Conservation (phyloP, 768 basidiomycete genomes). For the Termitomyces sp. region DNA sequence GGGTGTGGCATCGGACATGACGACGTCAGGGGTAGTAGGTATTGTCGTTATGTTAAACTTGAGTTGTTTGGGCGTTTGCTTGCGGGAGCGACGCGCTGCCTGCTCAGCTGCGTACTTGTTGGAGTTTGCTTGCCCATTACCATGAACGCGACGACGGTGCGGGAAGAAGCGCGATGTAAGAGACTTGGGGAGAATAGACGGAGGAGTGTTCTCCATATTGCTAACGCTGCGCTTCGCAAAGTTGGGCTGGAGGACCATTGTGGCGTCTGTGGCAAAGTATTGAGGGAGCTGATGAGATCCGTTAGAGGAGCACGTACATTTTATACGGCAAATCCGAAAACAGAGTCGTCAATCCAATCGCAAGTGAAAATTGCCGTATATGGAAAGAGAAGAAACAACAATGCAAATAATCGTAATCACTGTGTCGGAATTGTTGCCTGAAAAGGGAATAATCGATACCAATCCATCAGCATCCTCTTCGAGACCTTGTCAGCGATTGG, state of each 20-base stretch:
- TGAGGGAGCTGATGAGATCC: neutral
- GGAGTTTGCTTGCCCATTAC: conserved; percentile 22
- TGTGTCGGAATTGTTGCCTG: neutral
- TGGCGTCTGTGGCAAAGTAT: conserved; percentile 3
- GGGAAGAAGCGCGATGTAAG: conserved; percentile 18
- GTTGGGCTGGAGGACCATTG: conserved; percentile 24
- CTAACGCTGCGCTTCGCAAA: conserved; percentile 15
- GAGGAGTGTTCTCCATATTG: conserved; percentile 30
- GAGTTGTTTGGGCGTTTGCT: conserved; percentile 18
- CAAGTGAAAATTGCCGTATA: neutral
- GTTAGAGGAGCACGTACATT: neutral
- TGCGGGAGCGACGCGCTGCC: conserved; percentile 30
- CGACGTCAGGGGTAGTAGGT: conserved; percentile 23
- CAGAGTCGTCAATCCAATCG: conserved; percentile 6
- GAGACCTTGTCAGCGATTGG: neutral
- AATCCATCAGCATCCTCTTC: conserved; percentile 5
- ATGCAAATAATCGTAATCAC: neutral
- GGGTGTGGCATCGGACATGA: conserved; percentile 24
- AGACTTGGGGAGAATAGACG: conserved; percentile 14
- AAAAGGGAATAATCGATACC: neutral
- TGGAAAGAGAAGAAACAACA: neutral
- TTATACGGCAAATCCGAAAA: neutral
- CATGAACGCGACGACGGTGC: conserved; percentile 34
- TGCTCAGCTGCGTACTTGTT: conserved; percentile 29
- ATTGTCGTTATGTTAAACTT: conserved; percentile 21